Conservation (phyloP, 768 basidiomycete genomes). For the Boletus rufocinnamomeus region DNA sequence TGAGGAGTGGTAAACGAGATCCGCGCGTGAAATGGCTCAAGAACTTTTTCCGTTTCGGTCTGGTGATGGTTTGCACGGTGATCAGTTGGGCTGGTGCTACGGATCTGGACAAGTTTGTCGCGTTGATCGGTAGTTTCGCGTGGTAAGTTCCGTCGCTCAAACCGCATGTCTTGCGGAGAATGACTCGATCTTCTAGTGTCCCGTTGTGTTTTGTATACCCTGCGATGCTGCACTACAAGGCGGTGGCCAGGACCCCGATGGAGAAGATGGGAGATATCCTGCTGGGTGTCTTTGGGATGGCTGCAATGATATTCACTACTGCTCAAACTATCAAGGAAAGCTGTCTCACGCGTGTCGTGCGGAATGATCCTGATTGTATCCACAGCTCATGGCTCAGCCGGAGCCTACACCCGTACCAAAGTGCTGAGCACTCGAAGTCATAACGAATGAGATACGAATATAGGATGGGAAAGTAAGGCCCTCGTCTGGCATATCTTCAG, state of each 20-base stretch:
- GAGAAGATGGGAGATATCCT: slow-evolving; percentile 69
- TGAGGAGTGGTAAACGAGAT: slow-evolving; percentile 81
- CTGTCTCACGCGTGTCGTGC: neutral
- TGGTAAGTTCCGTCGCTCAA: slow-evolving; percentile 55
- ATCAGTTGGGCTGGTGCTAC: slow-evolving; percentile 81
- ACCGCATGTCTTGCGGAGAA: slow-evolving; percentile 5
- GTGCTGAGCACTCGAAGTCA: slow-evolving; percentile 24
- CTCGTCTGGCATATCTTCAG: slow-evolving; percentile 4
- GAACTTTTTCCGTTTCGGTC: slow-evolving; percentile 79
- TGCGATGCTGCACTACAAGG: slow-evolving; percentile 88
- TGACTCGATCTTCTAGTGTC: slow-evolving; percentile 52
- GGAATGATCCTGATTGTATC: slow-evolving; percentile 12
- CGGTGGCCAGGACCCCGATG: slow-evolving; percentile 70
- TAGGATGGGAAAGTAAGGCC: slow-evolving; percentile 4
- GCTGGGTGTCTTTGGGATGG: slow-evolving; percentile 73
- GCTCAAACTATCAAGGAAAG: slow-evolving; percentile 69
- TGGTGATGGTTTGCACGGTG: slow-evolving; percentile 78
- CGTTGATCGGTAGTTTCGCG: slow-evolving; percentile 90
- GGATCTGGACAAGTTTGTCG: slow-evolving; percentile 95
- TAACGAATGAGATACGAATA: neutral
- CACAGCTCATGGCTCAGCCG: slow-evolving; percentile 64
- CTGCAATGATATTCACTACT: slow-evolving; percentile 78
- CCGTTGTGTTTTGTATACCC: slow-evolving; percentile 95
- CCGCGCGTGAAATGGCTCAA: slow-evolving; percentile 92
- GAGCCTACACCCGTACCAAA: slow-evolving; percentile 38